Conservation (phyloP, 1,139 yeast species). For the Kurtzmaniella quercitrusa region DNA sequence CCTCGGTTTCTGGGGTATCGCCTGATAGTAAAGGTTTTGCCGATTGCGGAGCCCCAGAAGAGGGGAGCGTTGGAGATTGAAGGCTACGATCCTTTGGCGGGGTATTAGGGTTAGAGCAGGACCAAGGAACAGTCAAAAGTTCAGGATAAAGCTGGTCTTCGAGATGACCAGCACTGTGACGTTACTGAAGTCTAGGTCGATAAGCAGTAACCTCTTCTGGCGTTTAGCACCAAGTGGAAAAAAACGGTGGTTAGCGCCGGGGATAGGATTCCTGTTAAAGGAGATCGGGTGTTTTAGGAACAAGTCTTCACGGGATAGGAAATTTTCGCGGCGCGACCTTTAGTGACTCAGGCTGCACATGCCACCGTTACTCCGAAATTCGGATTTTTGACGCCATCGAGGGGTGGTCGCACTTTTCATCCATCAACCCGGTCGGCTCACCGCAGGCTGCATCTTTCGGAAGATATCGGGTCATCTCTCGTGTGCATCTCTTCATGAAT, state of each 20-base stretch:
- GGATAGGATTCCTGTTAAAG: conserved; percentile 1
- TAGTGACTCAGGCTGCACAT: conserved; percentile 1
- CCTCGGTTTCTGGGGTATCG: conserved; percentile 10
- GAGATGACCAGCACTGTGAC: too few relatives aligned
- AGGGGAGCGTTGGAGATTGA: background rate
- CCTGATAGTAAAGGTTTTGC: background rate
- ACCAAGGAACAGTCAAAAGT: too few relatives aligned
- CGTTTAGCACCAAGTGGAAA: background rate
- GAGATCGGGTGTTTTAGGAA: conserved; percentile 6
- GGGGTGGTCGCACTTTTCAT: conserved; percentile 1
- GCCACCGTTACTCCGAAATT: conserved; percentile 2
- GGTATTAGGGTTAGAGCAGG: background rate
- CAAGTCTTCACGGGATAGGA: background rate
- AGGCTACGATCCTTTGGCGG: background rate
- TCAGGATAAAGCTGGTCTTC: too few relatives aligned
- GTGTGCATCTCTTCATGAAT: conserved; percentile 1
- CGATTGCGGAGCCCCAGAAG: background rate
- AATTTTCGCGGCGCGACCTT: background rate
- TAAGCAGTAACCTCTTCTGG: background rate
- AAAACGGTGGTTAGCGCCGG: background rate
- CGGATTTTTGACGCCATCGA: background rate
- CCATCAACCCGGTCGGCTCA: conserved; percentile 3
- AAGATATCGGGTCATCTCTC: conserved; percentile 2
- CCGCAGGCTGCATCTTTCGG: conserved; percentile 1
- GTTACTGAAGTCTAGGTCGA: too few relatives aligned